Evolutionary conservation across 257 asterid species (phyloP).

Genomic region (Dorcoceras hygrometricum): DNA sequence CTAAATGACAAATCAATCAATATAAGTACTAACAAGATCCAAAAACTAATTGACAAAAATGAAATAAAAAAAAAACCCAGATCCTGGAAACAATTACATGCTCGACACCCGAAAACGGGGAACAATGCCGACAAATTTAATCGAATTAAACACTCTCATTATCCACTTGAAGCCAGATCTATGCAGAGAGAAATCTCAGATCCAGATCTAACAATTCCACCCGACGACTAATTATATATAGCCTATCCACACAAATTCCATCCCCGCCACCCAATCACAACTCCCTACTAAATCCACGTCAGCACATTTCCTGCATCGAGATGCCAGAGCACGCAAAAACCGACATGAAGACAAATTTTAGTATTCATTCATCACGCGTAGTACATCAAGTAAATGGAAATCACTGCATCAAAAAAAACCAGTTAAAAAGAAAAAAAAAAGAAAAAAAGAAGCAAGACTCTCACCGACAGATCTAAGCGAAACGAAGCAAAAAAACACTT

Average conservation of each 20-base stretch:
- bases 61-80: conserved; percentile 5
- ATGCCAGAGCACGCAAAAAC: not conserved
- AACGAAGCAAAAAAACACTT: not conserved
- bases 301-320: conserved; percentile 5
- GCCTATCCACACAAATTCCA: conserved; percentile 8
- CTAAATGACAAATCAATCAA: not conserved
- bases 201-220: conserved; percentile 22
- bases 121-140: conserved; percentile 20
- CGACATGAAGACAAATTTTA: not conserved
- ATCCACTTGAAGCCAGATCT: conserved; percentile 27
- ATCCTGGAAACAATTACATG: conserved; percentile 10
- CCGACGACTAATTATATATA: not conserved
- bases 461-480: conserved; percentile 22
- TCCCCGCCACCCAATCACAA: conserved; percentile 14
- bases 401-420: not conserved
- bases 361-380: not conserved
- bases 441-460: not conserved
- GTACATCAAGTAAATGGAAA: not conserved
- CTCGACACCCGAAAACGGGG: conserved; percentile 2
- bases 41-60: not conserved
- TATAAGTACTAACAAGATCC: conserved; percentile 13
- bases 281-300: not conserved
- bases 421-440: not conserved
- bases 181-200: not conserved
- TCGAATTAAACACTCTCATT: not conserved